phyloP scores from a whole-genome alignment of 495 filamentous ascomycete genomes.

The Aspergillus diversus region DNA sequence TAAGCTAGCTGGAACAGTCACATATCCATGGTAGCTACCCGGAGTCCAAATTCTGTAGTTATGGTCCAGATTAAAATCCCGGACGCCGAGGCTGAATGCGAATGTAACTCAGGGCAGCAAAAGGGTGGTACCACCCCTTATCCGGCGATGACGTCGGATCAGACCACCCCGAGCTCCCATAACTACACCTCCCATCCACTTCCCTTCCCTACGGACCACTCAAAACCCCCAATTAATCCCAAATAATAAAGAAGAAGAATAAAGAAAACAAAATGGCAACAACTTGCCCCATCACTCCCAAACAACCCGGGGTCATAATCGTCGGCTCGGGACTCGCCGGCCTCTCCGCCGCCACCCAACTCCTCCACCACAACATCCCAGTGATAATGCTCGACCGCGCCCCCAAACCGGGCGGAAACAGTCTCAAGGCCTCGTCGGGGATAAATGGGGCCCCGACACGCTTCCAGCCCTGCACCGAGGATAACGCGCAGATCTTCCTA shows the following conservation, averaged over 20 bases:
- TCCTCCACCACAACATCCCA: conserved; percentile 45
- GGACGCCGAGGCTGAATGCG: too few relatives aligned
- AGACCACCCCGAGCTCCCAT: too few relatives aligned
- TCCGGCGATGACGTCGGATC: too few relatives aligned
- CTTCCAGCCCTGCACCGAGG: conserved; percentile 43
- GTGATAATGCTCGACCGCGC: conserved; percentile 58
- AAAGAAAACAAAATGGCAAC: not conserved
- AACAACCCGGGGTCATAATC: conserved; percentile 19
- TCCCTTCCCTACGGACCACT: too few relatives aligned
- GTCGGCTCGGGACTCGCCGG: conserved; percentile 30
- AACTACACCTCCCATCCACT: too few relatives aligned
- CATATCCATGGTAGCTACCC: too few relatives aligned
- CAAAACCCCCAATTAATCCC: too few relatives aligned
- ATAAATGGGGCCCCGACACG: conserved; percentile 62
- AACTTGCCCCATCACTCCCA: conserved; percentile 10
- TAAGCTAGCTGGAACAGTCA: too few relatives aligned
- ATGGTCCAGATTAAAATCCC: too few relatives aligned
- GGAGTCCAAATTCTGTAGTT: too few relatives aligned
- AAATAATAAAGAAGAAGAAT: not conserved
- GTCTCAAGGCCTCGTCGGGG: conserved; percentile 64
- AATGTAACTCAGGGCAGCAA: too few relatives aligned
- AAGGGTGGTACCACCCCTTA: too few relatives aligned
- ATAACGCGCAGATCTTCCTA: conserved; percentile 43
- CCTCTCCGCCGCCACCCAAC: conserved; percentile 39
- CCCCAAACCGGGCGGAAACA: conserved; percentile 62